Percentiles rank a stretch among this genome's conserved stretches.
phyloP scores from a whole-genome alignment of 495 filamentous ascomycete genomes.

The Pyrenula massariospora region DNA sequence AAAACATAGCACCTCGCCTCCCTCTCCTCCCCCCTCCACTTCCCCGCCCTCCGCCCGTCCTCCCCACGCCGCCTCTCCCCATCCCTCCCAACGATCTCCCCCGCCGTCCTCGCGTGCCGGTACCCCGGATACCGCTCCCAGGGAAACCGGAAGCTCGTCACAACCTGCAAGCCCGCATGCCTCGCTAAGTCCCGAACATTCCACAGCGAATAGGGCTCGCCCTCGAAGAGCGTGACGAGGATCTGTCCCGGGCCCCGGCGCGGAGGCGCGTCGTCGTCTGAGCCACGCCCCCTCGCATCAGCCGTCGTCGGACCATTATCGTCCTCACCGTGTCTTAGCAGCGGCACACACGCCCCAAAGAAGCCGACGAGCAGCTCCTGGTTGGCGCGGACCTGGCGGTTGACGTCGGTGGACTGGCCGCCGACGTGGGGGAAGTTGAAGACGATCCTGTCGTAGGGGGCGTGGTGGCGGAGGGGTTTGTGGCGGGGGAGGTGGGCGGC shows the following conservation, averaged over 20 bases:
- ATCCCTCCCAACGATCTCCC: conserved; percentile 49
- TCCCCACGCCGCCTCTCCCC: conserved; percentile 25
- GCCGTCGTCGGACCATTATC: conserved; percentile 13
- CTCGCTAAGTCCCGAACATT: conserved; percentile 78
- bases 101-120: conserved; percentile 75
- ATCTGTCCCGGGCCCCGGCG: conserved; percentile 47
- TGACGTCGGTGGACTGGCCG: conserved; percentile 82
- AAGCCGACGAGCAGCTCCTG: conserved; percentile 80
- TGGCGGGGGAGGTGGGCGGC: neutral
- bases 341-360: conserved; percentile 50
- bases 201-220: conserved; percentile 89
- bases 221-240: conserved; percentile 81
- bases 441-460: conserved; percentile 48
- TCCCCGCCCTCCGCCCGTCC: conserved; percentile 32
- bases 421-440: conserved; percentile 98
- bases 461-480: neutral
- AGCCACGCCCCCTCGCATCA: conserved; percentile 12
- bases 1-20: conserved; percentile 70
- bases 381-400: conserved; percentile 84
- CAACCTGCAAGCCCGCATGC: conserved; percentile 63
- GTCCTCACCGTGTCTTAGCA: conserved; percentile 16
- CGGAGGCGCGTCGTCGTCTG: conserved; percentile 12
- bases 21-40: conserved; percentile 73
- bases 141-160: conserved; percentile 67
- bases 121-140: conserved; percentile 72